Conservation (phyloP, 1,284 basidiomycete species). For the Phaffia rhodozyma region DNA sequence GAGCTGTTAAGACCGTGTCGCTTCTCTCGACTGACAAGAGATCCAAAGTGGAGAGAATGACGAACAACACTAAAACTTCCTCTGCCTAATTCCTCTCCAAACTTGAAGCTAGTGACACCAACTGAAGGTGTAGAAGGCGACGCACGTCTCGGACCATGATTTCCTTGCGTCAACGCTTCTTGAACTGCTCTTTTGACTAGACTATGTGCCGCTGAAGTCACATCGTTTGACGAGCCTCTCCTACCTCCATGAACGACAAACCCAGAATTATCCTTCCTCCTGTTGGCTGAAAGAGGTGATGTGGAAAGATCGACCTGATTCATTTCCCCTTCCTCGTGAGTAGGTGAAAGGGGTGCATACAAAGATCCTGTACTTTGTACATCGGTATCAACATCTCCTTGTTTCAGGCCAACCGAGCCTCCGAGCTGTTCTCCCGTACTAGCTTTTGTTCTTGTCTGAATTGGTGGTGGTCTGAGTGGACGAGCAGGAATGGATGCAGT, state of each 20-base stretch:
- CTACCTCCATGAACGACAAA: slow-evolving; percentile 16
- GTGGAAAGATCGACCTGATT: neutral
- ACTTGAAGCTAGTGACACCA: slow-evolving; percentile 6
- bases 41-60: neutral
- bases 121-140: neutral
- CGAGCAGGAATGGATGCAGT: slow-evolving; percentile 18
- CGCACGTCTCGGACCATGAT: neutral
- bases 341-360: neutral
- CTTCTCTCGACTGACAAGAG: neutral
- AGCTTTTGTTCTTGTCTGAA: slow-evolving; percentile 17
- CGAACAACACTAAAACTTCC: slow-evolving; percentile 16
- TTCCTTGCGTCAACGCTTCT: neutral
- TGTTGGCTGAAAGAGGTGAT: neutral
- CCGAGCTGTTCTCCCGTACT: slow-evolving; percentile 9
- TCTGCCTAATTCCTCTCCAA: slow-evolving; percentile 16
- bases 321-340: neutral
- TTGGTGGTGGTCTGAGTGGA: slow-evolving; percentile 16
- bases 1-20: neutral
- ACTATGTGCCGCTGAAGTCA: neutral
- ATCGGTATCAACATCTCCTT: neutral
- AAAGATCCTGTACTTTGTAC: neutral
- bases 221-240: neutral
- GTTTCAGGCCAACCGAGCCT: slow-evolving; percentile 1
- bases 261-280: neutral
- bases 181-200: neutral